Conservation (phyloP, 139 green algal species). For the Edaphochlamys debaryana region DNA sequence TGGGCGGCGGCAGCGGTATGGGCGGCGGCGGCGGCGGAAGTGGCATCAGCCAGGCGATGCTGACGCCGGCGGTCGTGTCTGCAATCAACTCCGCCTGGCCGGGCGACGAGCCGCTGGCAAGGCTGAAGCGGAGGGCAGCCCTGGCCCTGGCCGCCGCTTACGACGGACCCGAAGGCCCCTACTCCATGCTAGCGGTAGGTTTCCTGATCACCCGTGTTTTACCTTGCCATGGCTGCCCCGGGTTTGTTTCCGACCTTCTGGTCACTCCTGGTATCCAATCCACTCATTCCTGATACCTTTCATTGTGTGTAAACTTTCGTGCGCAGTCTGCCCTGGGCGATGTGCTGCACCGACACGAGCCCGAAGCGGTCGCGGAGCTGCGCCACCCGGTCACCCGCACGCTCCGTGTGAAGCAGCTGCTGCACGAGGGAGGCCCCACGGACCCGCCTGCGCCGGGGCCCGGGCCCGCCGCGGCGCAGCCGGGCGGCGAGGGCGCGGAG, state of each 20-base stretch:
- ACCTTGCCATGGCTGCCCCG: not conserved
- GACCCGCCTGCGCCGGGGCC: not conserved
- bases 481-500: not conserved
- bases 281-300: not conserved
- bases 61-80: not conserved
- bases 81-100: conserved; percentile 8
- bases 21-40: not conserved
- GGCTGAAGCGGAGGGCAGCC: conserved; percentile 22
- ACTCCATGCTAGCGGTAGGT: conserved; percentile 33
- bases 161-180: conserved; percentile 10
- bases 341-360: conserved; percentile 30
- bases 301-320: not conserved
- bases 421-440: conserved; percentile 5
- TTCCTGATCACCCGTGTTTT: not conserved
- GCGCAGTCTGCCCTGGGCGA: conserved; percentile 28
- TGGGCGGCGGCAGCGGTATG: not conserved
- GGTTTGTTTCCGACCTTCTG: not conserved
- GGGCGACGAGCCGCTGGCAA: not conserved
- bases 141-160: conserved; percentile 5
- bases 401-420: conserved; percentile 22
- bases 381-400: conserved; percentile 22
- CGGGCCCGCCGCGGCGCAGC: not conserved
- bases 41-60: not conserved
- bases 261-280: not conserved
- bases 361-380: conserved; percentile 22